A percentile compares a stretch with the other conserved stretches of the same genome.
Evolutionary conservation across 2,329 filamentous ascomycete species (phyloP).

Genomic region (Neopestalotiopsis sp.): DNA sequence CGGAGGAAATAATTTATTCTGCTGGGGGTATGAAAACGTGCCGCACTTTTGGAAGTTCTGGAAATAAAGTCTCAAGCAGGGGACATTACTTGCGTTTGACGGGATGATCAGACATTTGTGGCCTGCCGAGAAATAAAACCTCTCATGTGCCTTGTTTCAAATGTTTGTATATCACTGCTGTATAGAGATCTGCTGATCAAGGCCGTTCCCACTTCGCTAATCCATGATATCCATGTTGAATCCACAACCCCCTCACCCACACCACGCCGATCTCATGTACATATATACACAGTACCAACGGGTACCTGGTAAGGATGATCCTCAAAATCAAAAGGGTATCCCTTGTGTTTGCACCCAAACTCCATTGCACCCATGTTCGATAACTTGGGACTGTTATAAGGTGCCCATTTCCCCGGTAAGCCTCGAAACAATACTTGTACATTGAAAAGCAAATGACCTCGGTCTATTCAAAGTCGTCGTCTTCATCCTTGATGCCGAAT

Average conservation of each 20-base stretch:
- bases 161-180: neutral
- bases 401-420: neutral
- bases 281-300: neutral
- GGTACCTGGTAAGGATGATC: neutral
- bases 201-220: neutral
- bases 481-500: constrained; percentile 42
- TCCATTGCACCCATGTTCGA: neutral
- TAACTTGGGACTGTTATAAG: neutral
- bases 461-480: constrained; percentile 28
- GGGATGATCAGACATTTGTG: too few relatives aligned
- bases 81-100: too few relatives aligned
- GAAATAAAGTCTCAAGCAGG: too few relatives aligned
- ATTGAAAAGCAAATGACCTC: neutral
- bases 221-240: neutral
- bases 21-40: too few relatives aligned
- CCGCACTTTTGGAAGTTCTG: too few relatives aligned
- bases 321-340: neutral
- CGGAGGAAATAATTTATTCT: too few relatives aligned
- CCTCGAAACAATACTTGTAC: neutral
- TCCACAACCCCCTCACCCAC: neutral
- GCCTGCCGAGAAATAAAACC: neutral
- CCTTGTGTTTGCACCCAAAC: neutral
- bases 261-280: neutral
- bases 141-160: neutral
- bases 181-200: constrained; percentile 2